A percentile compares a stretch with the other conserved stretches of the same genome.
These are phyloP conservation scores for Tremella mesenterica DNA, from an alignment of 768 basidiomycete genomes.

Conservation along the genomic window DNA sequence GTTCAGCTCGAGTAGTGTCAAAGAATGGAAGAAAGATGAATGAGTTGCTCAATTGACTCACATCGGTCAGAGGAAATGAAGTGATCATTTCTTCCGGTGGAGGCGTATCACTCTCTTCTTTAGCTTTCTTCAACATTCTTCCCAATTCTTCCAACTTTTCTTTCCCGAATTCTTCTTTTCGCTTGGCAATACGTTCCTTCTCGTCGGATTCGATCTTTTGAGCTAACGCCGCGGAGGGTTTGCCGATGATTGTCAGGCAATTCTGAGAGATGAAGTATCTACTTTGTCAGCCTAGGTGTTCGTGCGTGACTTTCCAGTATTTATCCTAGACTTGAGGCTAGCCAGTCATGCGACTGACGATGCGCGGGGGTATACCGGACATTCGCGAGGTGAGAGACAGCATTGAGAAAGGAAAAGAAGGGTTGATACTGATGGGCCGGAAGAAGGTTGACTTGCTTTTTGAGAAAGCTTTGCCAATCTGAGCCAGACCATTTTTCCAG, in stretches of 20 bases:
- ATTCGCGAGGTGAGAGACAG: no score
- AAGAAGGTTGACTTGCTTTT: conserved; percentile 51
- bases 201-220: conserved; percentile 72
- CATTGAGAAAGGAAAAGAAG: no score
- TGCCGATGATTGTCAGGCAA: conserved; percentile 68
- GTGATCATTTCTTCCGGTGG: conserved; percentile 75
- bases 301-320: no score
- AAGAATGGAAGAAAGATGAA: no score
- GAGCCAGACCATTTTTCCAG: conserved; percentile 63
- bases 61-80: conserved; percentile 81
- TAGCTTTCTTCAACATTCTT: conserved; percentile 65
- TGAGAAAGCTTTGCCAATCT: conserved; percentile 69
- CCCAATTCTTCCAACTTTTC: conserved; percentile 67
- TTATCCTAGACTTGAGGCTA: no score
- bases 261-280: conserved; percentile 74
- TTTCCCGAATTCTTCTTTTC: conserved; percentile 63
- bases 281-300: conserved; percentile 9
- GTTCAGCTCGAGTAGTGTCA: no score
- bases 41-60: no score
- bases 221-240: conserved; percentile 75
- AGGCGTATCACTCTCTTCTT: conserved; percentile 70
- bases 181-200: conserved; percentile 62
- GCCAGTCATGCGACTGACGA: no score
- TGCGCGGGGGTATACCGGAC: no score
- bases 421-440: neutral